A percentile compares a stretch with the other conserved stretches of the same genome.
These are phyloP conservation scores for Umbelopsis sp. DNA, from an alignment of 192 early-diverging fungal species.

Conservation along the genomic window DNA sequence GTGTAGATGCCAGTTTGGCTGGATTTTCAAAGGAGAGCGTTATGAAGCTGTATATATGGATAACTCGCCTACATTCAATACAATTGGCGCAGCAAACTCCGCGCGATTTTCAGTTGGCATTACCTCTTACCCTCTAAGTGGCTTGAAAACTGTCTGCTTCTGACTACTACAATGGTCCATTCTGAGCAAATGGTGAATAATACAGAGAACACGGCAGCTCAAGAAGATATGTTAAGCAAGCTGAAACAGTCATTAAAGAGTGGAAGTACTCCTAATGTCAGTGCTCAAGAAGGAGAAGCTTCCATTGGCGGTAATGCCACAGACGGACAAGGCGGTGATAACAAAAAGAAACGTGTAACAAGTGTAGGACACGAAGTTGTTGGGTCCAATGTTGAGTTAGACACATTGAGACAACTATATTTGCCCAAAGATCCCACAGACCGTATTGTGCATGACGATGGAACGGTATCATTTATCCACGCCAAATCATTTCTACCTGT, in stretches of 20 bases:
- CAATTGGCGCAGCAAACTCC: too few relatives aligned
- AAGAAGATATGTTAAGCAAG: neutral
- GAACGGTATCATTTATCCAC: constrained; percentile 49
- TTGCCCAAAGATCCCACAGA: constrained; percentile 35
- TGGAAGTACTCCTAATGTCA: neutral
- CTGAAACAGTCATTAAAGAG: neutral
- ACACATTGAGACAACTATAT: constrained; percentile 40
- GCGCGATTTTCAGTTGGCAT: neutral
- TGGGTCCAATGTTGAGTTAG: constrained; percentile 39
- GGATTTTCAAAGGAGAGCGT: too few relatives aligned
- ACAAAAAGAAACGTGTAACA: constrained; percentile 9
- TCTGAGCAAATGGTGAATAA: neutral
- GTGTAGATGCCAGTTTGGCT: too few relatives aligned
- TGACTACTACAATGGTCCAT: neutral
- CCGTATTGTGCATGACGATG: constrained; percentile 29
- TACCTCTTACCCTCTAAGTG: neutral
- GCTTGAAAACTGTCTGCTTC: neutral
- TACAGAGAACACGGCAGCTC: neutral
- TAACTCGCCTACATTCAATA: too few relatives aligned
- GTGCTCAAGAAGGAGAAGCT: neutral
- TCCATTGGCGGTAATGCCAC: too few relatives aligned
- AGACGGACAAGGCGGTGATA: neutral
- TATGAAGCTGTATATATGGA: too few relatives aligned
- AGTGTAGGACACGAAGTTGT: constrained; percentile 41
- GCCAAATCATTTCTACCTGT: constrained; percentile 60